These are phyloP conservation scores for Wickerhamiella nectarea DNA, from an alignment of 805 yeast species.

Conservation along the genomic window DNA sequence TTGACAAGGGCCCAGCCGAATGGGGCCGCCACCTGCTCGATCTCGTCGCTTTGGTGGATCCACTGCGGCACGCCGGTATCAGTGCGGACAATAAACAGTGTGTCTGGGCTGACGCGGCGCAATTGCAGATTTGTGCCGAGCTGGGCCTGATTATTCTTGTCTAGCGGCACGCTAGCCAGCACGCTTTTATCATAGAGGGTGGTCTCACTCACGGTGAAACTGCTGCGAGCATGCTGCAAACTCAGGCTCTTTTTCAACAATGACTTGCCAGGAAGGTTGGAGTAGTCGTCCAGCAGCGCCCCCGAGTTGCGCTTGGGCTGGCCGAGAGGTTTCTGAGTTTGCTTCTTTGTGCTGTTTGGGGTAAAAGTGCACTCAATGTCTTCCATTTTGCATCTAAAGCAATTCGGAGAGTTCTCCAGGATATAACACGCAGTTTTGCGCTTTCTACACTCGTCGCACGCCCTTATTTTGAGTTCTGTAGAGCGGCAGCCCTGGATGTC, in stretches of 20 bases:
- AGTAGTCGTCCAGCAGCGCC: conserved; percentile 46
- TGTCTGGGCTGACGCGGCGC: conserved; percentile 64
- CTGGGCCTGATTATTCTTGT: conserved; percentile 69
- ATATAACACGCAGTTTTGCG: conserved; percentile 68
- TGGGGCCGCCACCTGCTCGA: conserved; percentile 80
- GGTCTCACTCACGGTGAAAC: conserved; percentile 79
- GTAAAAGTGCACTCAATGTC: conserved; percentile 62
- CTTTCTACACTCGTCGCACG: conserved; percentile 78
- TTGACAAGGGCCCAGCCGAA: conserved; percentile 63
- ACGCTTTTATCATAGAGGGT: conserved; percentile 67
- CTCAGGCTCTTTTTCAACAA: conserved; percentile 53
- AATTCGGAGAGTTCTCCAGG: conserved; percentile 37
- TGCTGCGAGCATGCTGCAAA: conserved; percentile 80
- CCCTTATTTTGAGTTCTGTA: conserved; percentile 27
- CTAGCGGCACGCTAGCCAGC: conserved; percentile 47
- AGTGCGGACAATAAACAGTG: conserved; percentile 58
- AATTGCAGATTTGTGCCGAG: conserved; percentile 51
- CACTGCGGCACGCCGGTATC: conserved; percentile 63
- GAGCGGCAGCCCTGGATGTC: conserved; percentile 6
- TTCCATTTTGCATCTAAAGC: conserved; percentile 65
- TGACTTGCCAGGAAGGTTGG: conserved; percentile 48
- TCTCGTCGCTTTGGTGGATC: conserved; percentile 66
- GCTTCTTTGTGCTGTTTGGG: conserved; percentile 32
- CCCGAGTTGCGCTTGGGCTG: conserved; percentile 5
- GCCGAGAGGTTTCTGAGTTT: conserved; percentile 13